Evolutionary conservation across 306 rosid species (phyloP), one percentile per base, ranked within the genome.

Genomic region (Morella rubra): DNA sequence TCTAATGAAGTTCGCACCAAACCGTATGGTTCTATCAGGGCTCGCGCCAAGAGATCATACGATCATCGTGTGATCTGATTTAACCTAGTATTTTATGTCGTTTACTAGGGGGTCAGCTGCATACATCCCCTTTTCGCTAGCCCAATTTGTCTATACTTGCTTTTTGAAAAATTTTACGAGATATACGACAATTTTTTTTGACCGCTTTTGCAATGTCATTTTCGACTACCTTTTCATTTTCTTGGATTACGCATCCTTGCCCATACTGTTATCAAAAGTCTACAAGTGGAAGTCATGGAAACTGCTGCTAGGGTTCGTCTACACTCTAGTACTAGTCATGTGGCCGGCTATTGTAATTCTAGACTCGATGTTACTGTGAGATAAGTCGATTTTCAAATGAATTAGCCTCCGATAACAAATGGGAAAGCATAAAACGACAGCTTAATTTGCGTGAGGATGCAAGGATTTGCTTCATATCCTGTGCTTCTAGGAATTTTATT

Each of bases 181-280:
- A 56, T 55, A 52, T 18, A 19, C 70, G 71, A 77, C 84, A 81
- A 75, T 60, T 42, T 71, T n/a, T 59, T 64, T 54, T 78, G 83
- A 82, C 81, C 76, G 74, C 83, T 73, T 82, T 80, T 73, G 59
- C 61, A 4, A n/a, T 78, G 81, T 73, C 71, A 72, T 54, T 81
- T 77, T 61, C 41, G 45, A 50, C 73, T 52, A 52, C 32, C 68
- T 81, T 74, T 61, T 77, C 83, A 59, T 77, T 72, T 32, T 76
- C 44, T 74, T n/a, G 20, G 46, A 80, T 55, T 14, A 47, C 41
- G 13, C 10, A 62, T 64, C 10, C 60, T 73, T 61, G 75, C 75
- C 77, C 72, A 51, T 65, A 52, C 40, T 81, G 78, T 79, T 71
- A 18, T 66, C 27, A 44, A 59, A 69, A 70, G 65, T 44, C 50